A percentile compares a stretch with the other conserved stretches of the same genome.
Evolutionary conservation across 768 basidiomycete genomes (phyloP).

Genomic region (Naematelia aurantialba): DNA sequence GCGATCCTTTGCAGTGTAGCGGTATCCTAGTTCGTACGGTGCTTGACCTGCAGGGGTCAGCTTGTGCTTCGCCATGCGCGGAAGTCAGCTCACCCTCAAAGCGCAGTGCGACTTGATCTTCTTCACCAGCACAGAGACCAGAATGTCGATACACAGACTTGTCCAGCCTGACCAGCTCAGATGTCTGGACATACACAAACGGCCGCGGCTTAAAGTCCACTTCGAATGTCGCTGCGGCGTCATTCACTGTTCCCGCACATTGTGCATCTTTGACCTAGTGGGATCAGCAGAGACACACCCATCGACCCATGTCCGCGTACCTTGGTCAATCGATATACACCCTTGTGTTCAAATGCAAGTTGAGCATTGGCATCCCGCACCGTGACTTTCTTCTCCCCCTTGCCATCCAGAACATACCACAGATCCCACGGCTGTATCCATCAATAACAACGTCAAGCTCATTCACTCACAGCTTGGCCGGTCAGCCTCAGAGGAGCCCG

Average conservation of each 20-base stretch:
- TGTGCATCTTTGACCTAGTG: conserved; percentile 73
- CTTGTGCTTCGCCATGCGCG: not conserved
- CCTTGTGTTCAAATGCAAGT: conserved; percentile 69
- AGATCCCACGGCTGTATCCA: conserved; percentile 75
- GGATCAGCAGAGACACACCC: conserved; percentile 37
- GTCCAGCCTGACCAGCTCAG: conserved; percentile 10
- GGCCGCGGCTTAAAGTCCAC: conserved; percentile 81
- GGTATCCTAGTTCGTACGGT: conserved; percentile 92
- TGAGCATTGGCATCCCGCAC: conserved; percentile 64
- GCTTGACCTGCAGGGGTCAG: conserved; percentile 61
- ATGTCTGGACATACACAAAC: conserved; percentile 55
- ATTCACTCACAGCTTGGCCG: conserved; percentile 71
- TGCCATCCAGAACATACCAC: conserved; percentile 60
- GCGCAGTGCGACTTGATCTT: conserved; percentile 78
- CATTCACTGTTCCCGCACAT: conserved; percentile 70
- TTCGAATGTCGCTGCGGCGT: conserved; percentile 61
- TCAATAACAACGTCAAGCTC: not conserved
- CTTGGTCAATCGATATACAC: conserved; percentile 66
- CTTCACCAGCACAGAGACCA: conserved; percentile 75
- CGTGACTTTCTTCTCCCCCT: conserved; percentile 56
- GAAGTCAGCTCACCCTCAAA: conserved; percentile 59
- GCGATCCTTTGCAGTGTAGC: conserved; percentile 57
- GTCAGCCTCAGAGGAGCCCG: conserved; percentile 78
- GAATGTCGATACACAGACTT: conserved; percentile 52
- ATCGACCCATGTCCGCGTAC: conserved; percentile 41